Evolutionary conservation across 176 grass and related monocot genomes (phyloP), one percentile per base, ranked within the genome.

Genomic region (Calamus simplicifolius): DNA sequence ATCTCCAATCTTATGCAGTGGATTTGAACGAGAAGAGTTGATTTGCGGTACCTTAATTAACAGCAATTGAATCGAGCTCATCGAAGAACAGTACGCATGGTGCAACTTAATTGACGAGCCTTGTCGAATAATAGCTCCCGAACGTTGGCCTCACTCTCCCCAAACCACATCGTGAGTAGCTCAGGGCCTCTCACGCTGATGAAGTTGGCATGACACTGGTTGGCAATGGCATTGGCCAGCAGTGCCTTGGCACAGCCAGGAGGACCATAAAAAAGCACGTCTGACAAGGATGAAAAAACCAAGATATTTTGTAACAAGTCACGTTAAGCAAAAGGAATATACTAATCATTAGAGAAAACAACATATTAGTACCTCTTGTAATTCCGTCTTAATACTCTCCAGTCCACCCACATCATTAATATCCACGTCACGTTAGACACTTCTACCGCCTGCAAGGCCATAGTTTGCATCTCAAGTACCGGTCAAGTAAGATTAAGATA

Each of bases 181-280:
- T 82, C 80, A 38, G 74, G 80, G 1, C 80, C 80, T 63, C 77
- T 82, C 56, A 82, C 64, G 51, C 74, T 82, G 48, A 82, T 82
- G 61, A 73, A 82, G 51, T 77, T 82, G 10, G 74, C 74, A 19
- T 73, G 71, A 56, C 80, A 77, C 57, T 82, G 69, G 27, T 58
- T 73, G 3, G 80, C 69, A 53, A 82, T 77, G 62, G 80, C 80
- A 57, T 82, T 77, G 3, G 80, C 74, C 57, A 82, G 43, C 43
- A 82, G 27, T 5, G 74, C 77, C 80, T 82, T 82, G 25, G 74
- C 80, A 63, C 80, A 77, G 0, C 80, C 80, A 7, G 80, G 74
- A 2, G 80, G 69, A 5, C 80, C 80, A 49, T 82, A 82, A 51
- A 77, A 82, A 51, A 82, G 74, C 25, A 82, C 69, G 74, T 18